Conservation (phyloP, 192 early-diverging fungal genomes). For the Lobosporangium transversale region DNA sequence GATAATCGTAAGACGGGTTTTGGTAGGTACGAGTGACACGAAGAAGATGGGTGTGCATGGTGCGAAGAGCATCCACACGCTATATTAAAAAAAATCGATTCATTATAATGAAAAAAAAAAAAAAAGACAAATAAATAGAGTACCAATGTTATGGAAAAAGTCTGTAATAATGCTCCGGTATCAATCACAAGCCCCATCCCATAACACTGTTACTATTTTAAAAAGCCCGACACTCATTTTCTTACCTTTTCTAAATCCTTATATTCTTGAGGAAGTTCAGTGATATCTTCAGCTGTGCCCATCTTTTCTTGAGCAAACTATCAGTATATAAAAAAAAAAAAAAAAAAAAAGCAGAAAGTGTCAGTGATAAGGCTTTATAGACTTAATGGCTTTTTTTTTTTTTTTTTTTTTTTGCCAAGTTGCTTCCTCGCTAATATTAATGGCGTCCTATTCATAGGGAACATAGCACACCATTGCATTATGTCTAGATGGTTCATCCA, state of each 20-base stretch:
- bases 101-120: not conserved
- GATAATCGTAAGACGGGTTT: conserved; percentile 80
- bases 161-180: not conserved
- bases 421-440: too few species aligned
- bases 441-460: too few species aligned
- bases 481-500: too few species aligned
- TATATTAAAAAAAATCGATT: conserved; percentile 30
- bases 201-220: not conserved
- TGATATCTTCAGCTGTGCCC: conserved; percentile 82
- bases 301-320: conserved; percentile 93
- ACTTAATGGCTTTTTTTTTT: too few species aligned
- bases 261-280: conserved; percentile 95
- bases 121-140: not conserved
- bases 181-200: too few species aligned
- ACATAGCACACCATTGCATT: too few species aligned
- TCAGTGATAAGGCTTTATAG: not conserved
- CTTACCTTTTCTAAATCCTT: conserved; percentile 87
- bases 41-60: conserved; percentile 75
- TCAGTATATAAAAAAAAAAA: not conserved
- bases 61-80: conserved; percentile 82
- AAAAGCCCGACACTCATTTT: not conserved
- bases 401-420: too few species aligned
- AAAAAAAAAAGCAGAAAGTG: not conserved
- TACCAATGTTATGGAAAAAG: not conserved
- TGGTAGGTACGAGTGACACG: conserved; percentile 79